phyloP scores from a whole-genome alignment of 2,329 filamentous ascomycete species.

The Penicillium occitanis region DNA sequence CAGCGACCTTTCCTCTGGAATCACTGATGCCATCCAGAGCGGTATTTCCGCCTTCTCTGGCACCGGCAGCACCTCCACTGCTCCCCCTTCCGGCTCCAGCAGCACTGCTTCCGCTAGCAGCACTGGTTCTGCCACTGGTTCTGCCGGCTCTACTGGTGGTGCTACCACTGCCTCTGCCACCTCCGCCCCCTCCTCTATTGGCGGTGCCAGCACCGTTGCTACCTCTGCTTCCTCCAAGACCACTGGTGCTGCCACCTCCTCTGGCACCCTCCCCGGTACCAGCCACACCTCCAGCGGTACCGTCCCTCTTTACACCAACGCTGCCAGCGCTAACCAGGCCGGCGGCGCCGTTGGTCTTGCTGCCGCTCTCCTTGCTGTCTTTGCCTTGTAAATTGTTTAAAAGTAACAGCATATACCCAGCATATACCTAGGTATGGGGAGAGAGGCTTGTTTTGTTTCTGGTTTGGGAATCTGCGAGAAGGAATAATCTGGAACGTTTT shows the following conservation, averaged over 20 bases:
- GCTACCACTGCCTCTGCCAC: conserved; percentile 18
- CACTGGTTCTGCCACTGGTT: neutral
- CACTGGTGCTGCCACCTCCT: conserved; percentile 15
- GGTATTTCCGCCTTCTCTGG: conserved; percentile 32
- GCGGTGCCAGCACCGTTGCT: conserved; percentile 19
- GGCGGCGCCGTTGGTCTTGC: conserved; percentile 23
- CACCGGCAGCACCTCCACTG: conserved; percentile 15
- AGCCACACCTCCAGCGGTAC: conserved; percentile 14
- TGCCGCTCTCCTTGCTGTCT: conserved; percentile 23
- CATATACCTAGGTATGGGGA: neutral
- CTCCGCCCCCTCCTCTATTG: conserved; percentile 1
- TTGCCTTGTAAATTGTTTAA: conserved; percentile 24
- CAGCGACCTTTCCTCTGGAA: conserved; percentile 29
- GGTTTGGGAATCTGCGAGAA: neutral
- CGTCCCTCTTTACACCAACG: conserved; percentile 21
- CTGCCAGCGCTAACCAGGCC: conserved; percentile 22
- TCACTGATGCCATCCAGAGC: conserved; percentile 35
- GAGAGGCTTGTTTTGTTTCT: neutral
- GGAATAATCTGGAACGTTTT: neutral
- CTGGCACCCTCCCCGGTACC: conserved; percentile 10
- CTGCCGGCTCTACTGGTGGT: conserved; percentile 1
- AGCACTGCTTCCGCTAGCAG: conserved; percentile 18
- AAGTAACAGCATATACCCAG: neutral
- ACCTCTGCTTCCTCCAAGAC: conserved; percentile 16
- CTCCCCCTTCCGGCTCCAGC: conserved; percentile 7